Evolutionary conservation across 2,329 filamentous ascomycete genomes (phyloP).

Genomic region (Colletotrichum cordylinicola): DNA sequence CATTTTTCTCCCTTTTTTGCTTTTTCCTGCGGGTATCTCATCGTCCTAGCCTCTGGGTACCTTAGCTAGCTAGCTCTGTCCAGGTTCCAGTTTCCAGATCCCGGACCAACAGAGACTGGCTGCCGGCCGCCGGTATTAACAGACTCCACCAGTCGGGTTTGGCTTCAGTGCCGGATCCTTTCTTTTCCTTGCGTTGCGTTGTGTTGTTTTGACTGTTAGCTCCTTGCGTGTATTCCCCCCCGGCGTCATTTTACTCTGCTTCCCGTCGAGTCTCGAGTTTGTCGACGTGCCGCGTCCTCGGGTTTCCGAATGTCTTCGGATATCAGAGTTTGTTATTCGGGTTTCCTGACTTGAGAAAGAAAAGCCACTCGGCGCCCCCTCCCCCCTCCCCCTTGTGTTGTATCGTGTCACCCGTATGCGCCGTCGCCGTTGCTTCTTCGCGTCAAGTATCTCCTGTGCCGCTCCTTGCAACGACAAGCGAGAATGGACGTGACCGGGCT

Average conservation of each 20-base stretch:
- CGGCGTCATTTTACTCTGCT: neutral
- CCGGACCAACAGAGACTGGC: conserved; percentile 4
- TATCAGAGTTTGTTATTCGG: neutral
- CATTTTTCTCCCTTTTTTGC: neutral
- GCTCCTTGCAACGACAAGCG: neutral
- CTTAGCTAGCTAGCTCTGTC: neutral
- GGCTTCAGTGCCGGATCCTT: conserved; percentile 1
- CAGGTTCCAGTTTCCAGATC: neutral
- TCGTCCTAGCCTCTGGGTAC: neutral
- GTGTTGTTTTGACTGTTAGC: neutral
- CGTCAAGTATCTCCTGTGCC: neutral
- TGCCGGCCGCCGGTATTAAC: conserved; percentile 14
- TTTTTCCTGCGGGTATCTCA: neutral
- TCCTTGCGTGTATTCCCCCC: neutral
- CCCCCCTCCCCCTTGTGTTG: neutral
- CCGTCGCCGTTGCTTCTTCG: neutral
- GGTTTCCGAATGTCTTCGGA: neutral
- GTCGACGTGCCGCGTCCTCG: neutral
- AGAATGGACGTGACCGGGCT: neutral
- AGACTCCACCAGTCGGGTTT: conserved; percentile 5
- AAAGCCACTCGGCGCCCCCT: neutral
- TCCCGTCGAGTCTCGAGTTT: neutral
- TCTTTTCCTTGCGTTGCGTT: neutral
- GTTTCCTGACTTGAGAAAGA: neutral
- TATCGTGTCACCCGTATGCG: neutral